These are phyloP conservation scores for Cladosporium oxysporum DNA, from an alignment of 2,329 filamentous ascomycete genomes.

Conservation along the genomic window DNA sequence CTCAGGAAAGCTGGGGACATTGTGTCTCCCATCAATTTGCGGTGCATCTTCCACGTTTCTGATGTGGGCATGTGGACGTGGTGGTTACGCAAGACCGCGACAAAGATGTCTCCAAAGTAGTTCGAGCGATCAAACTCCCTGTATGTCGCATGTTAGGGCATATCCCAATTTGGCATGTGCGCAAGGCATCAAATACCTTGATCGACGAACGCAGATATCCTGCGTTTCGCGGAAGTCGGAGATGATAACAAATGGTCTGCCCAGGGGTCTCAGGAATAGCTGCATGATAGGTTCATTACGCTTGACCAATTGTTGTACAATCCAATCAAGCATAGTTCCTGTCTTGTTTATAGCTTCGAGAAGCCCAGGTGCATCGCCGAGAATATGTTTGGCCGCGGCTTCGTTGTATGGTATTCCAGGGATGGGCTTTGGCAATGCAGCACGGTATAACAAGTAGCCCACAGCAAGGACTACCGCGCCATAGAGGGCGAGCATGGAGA, in stretches of 20 bases:
- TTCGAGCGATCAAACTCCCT: slow-evolving; percentile 26
- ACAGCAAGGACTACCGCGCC: neutral
- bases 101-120: slow-evolving; percentile 37
- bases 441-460: slow-evolving; percentile 1
- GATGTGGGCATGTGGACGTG: slow-evolving; percentile 31
- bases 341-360: neutral
- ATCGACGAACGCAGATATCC: slow-evolving; percentile 48
- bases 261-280: slow-evolving; percentile 49
- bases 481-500: neutral
- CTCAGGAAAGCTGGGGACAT: slow-evolving; percentile 35
- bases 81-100: slow-evolving; percentile 27
- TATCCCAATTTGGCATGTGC: neutral
- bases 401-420: slow-evolving; percentile 51
- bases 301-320: slow-evolving; percentile 25
- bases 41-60: slow-evolving; percentile 32
- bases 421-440: slow-evolving; percentile 45
- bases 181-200: slow-evolving; percentile 34
- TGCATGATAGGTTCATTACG: slow-evolving; percentile 48
- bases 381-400: slow-evolving; percentile 37
- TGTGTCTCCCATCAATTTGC: slow-evolving; percentile 32
- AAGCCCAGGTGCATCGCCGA: slow-evolving; percentile 36
- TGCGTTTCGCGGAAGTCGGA: slow-evolving; percentile 47
- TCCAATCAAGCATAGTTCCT: neutral
- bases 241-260: slow-evolving; percentile 48
- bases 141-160: neutral